Evolutionary conservation across 768 basidiomycete species (phyloP).

Genomic region (Mycena venus): DNA sequence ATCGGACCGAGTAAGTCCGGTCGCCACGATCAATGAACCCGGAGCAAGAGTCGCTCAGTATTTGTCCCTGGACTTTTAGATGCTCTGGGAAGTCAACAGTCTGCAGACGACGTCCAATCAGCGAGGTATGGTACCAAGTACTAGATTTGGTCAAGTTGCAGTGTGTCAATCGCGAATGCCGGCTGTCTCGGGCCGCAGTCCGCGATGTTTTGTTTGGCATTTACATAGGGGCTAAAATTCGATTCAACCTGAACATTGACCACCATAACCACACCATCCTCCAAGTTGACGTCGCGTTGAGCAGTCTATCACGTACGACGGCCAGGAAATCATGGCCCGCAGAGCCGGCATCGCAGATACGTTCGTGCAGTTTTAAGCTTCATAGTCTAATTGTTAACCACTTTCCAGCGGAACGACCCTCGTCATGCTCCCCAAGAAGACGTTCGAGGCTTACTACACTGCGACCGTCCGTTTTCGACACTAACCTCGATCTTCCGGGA

Average conservation of each 20-base stretch:
- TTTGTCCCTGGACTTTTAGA: background rate
- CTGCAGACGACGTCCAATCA: no score
- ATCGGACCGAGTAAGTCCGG: background rate
- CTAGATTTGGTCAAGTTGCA: no score
- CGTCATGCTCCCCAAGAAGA: constrained; percentile 45
- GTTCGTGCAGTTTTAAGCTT: constrained; percentile 13
- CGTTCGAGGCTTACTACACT: constrained; percentile 45
- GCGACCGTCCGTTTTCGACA: constrained; percentile 30
- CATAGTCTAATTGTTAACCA: background rate
- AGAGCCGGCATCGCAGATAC: constrained; percentile 60
- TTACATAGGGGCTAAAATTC: no score
- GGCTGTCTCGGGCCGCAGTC: no score
- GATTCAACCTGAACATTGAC: no score
- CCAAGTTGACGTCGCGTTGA: no score
- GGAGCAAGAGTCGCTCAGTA: background rate
- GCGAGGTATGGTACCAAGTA: no score
- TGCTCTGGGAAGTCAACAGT: no score
- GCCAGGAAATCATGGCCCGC: constrained; percentile 42
- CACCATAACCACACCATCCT: no score
- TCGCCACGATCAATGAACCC: background rate
- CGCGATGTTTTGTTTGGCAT: no score
- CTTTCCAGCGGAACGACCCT: constrained; percentile 47
- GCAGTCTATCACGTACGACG: constrained; percentile 53
- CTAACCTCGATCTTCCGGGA: constrained; percentile 30
- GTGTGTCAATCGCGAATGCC: no score